Percentiles rank a stretch among this genome's conserved stretches.
Conservation (phyloP, 1,139 yeast genomes). For the Geotrichum aggregatum region DNA sequence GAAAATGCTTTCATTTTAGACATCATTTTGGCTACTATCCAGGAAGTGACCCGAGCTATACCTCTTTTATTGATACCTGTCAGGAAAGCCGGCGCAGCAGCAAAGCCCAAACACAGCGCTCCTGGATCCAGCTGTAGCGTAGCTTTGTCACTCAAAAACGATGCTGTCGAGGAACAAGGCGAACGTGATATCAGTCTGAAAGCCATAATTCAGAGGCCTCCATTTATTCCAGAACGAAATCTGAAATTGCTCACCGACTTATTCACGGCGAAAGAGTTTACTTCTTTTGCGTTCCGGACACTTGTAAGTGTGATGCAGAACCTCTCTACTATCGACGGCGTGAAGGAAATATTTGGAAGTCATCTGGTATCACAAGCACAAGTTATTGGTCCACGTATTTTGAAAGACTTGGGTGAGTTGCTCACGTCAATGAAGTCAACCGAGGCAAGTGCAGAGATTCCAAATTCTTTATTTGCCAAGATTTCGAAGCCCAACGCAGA, state of each 20-base stretch:
- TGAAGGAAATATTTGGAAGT: conserved; percentile 60
- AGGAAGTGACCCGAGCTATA: conserved; percentile 72
- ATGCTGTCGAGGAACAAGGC: conserved; percentile 19
- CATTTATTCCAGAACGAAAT: conserved; percentile 61
- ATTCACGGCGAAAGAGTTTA: conserved; percentile 77
- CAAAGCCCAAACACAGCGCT: conserved; percentile 27
- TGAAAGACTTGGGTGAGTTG: conserved; percentile 54
- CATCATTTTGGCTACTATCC: conserved; percentile 65
- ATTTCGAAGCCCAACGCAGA: conserved; percentile 81
- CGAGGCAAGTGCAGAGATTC: conserved; percentile 45
- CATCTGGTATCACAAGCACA: conserved; percentile 69
- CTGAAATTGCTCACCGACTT: conserved; percentile 62
- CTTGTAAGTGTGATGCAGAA: conserved; percentile 81
- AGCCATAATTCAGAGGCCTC: conserved; percentile 47
- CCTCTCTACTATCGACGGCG: conserved; percentile 57
- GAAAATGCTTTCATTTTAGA: conserved; percentile 78
- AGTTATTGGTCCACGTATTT: conserved; percentile 53
- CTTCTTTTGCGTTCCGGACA: conserved; percentile 79
- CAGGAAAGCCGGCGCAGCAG: conserved; percentile 27
- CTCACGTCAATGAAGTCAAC: conserved; percentile 46
- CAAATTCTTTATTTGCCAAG: conserved; percentile 53
- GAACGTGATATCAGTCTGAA: not conserved
- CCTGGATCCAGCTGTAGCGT: too few species aligned
- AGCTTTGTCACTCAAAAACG: too few species aligned
- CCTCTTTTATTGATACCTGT: conserved; percentile 35